Base-by-base conservation (phyloP, 345 rosid species). In the Bruguiera gymnorhiza region DNA sequence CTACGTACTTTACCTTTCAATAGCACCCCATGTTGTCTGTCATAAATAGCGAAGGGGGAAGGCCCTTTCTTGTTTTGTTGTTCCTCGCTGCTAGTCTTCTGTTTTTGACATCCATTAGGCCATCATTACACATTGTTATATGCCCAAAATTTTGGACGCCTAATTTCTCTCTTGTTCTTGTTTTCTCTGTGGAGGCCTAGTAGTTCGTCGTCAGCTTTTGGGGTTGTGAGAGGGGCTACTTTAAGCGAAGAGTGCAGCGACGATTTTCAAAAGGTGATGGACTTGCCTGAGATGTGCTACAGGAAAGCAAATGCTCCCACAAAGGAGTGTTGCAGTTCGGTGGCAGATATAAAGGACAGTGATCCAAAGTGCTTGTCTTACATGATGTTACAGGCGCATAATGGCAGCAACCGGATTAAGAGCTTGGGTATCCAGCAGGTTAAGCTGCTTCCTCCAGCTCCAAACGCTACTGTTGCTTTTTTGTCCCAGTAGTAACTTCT, bases 341-440 rank as follows among this genome's bases (percentile, higher is more conserved):
- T 85, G 50, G 76, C 79, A 66, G 83, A 24, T 24, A 24, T 24
- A 24, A 24, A 24, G 24, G 24, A 24, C 24, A 24, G 24, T 24
- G 24, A 24, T 24, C 24, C 24, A 24, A 24, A 87, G 78, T 95
- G 99, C 78, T 74, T 95, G 78, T 95, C 97, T 74, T 86, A 1
- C 65, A 63, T 92, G 9, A 87, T 95, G 39, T 91, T 87, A 71
- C 87, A 87, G 78, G 77, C 84, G 0, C 79, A 82, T 66, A 69
- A 79, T 68, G 97, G 92, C 3, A 79, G 72, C 63, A 77, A 73
- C n/a, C 50, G 26, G 31, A 23, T 92, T 21, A 92, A 78, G 87
- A 86, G 69, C 79, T 13, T 90, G 67, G 97, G 97, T 20, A 79
- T 95, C 13, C 90, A 82, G 75, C 87, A 83, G 74, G 76, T 67